phyloP scores from a whole-genome alignment of 225 moss, liverwort and hornwort genomes.

The Neckera pumila region DNA sequence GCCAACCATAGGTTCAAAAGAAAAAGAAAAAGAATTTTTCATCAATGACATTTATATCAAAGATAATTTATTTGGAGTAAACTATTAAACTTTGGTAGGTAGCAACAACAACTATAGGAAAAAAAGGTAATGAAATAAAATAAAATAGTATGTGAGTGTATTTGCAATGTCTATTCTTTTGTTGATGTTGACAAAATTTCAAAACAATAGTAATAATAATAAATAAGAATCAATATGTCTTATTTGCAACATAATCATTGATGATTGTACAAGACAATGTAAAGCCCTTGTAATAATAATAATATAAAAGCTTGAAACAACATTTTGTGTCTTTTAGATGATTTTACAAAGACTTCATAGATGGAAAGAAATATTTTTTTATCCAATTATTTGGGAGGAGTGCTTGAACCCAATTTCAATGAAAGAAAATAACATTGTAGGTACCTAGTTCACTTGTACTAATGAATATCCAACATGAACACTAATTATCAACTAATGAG shows the following conservation, averaged over 20 bases:
- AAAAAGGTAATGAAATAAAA: neutral
- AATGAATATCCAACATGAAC: no score
- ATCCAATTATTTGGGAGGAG: fast-evolving
- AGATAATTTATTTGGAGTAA: no score
- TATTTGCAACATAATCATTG: neutral
- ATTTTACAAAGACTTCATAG: fast-evolving
- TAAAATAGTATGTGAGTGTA: neutral
- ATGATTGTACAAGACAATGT: fast-evolving
- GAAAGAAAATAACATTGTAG: no score
- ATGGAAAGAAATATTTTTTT: neutral
- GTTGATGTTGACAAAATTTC: fast-evolving
- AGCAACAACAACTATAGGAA: fast-evolving
- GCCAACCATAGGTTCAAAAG: neutral
- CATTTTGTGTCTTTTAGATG: neutral
- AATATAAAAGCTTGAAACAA: no score
- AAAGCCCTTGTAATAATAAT: neutral
- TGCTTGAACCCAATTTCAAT: neutral
- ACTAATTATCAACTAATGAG: no score
- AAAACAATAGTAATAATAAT: no score
- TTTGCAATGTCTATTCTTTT: neutral
- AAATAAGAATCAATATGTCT: neutral
- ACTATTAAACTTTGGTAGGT: neutral
- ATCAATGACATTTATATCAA: neutral
- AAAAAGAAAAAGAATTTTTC: fast-evolving
- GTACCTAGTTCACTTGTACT: no score